A percentile compares a stretch with the other conserved stretches of the same genome.
Evolutionary conservation across 805 yeast species (phyloP).

Genomic region (Sugiyamaella marilandica): DNA sequence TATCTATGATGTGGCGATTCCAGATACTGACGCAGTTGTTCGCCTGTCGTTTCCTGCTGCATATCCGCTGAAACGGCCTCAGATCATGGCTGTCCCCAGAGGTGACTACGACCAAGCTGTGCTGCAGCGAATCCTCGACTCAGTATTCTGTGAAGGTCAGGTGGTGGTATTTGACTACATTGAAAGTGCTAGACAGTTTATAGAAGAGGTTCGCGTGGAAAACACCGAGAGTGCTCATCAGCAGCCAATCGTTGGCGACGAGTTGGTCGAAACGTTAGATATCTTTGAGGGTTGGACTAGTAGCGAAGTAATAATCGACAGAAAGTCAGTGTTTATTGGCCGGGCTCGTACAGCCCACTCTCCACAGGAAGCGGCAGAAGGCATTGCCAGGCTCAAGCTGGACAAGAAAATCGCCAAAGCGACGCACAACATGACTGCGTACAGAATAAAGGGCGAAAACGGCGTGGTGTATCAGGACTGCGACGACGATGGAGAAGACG

Average conservation of each 20-base stretch:
- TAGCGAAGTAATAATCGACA: slow-evolving; percentile 73
- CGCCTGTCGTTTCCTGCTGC: slow-evolving; percentile 64
- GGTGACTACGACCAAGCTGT: slow-evolving; percentile 21
- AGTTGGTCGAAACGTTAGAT: slow-evolving; percentile 29
- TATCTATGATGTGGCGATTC: slow-evolving; percentile 52
- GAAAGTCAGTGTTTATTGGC: slow-evolving; percentile 83
- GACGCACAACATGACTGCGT: slow-evolving; percentile 79
- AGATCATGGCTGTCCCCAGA: slow-evolving; percentile 50
- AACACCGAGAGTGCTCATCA: slow-evolving; percentile 21
- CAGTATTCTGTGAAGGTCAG: slow-evolving; percentile 51
- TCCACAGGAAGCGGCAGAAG: slow-evolving; percentile 60
- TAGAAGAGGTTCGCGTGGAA: slow-evolving; percentile 12
- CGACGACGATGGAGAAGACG: slow-evolving; percentile 96
- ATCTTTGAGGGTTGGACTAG: slow-evolving; percentile 68
- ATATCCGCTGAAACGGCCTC: slow-evolving; percentile 69
- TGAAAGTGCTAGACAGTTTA: slow-evolving; percentile 34
- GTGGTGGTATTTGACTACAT: slow-evolving; percentile 80
- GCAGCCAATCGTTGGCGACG: slow-evolving; percentile 7
- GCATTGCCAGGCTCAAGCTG: slow-evolving; percentile 47
- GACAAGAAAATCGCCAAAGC: slow-evolving; percentile 69
- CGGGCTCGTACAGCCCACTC: slow-evolving; percentile 59
- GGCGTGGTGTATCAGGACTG: slow-evolving; percentile 72
- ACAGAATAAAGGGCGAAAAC: slow-evolving; percentile 59
- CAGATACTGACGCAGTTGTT: slow-evolving; percentile 54
- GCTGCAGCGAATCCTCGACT: slow-evolving; percentile 49